Evolutionary conservation across 805 yeast genomes (phyloP), one percentile per base, ranked within the genome.

Genomic region (Hanseniaspora thailandica): DNA sequence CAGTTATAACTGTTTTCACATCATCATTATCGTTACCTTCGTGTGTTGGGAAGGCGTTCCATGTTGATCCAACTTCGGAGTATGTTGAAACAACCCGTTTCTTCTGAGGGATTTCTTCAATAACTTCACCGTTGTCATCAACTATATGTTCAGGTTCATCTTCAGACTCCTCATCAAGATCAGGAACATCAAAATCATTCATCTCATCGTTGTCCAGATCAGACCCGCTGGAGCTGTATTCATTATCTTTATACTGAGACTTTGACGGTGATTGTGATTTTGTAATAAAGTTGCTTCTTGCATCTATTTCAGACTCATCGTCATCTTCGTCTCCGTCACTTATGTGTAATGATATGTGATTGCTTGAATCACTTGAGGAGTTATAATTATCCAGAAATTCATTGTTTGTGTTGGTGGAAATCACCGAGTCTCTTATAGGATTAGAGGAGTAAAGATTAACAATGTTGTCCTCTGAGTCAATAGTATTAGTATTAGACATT

Each of bases 21-120:
- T 58, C 62, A 25, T 53, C 57, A 6, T 54, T 56, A 13, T 43
- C 52, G 15, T 57, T 59, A 5, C 59, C 59, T 8, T 49, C 34
- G 30, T 43, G 46, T 0, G 66, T 58, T 17, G 70, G 70, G 45
- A 67, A 67, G 10, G 68, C 69, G 46, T 66, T 64, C 69, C 69
- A 67, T 1, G 63, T 58, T 50, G 69, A 66, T 23, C 63, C 70
- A 9, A 59, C 60, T 40, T 61, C 68, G 7, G 69, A 61, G 43
- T 66, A 65, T 8, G 65, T 60, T 0, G 69, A 65, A 0, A 60
- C 62, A 2, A 57, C 59, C 20, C 67, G 58, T 17, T 35, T 23
- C 36, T 63, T 62, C 4, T 69, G 59, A 2, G 67, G 67, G 0
- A 64, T 62, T 34, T 62, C 55, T 44, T 64, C 64, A 17, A 67